These are phyloP conservation scores for Aspergillus brunneoviolaceus DNA, from an alignment of 2,329 filamentous ascomycete species.

Conservation along the genomic window DNA sequence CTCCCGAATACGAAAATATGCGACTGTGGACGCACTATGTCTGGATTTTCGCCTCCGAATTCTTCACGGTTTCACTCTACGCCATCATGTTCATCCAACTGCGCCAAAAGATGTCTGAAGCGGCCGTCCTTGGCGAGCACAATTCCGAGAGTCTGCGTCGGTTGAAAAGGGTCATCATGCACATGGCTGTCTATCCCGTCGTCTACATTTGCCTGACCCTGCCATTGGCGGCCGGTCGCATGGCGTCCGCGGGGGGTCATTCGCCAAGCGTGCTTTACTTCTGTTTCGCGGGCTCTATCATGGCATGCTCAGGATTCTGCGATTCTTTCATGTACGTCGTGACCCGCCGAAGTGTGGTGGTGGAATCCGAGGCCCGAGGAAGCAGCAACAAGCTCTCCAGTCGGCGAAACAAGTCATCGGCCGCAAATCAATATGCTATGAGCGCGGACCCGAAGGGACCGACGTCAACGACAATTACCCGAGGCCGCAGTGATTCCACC, in stretches of 20 bases:
- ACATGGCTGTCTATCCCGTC: slow-evolving; percentile 3
- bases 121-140: slow-evolving; percentile 5
- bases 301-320: slow-evolving; percentile 2
- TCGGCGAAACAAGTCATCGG: slow-evolving; percentile 2
- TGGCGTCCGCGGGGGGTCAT: slow-evolving; percentile 1
- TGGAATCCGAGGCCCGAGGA: slow-evolving; percentile 3
- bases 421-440: background rate
- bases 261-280: slow-evolving; percentile 3
- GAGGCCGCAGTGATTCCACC: slow-evolving; percentile 3
- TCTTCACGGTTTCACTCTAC: slow-evolving; percentile 4
- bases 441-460: slow-evolving; percentile 1
- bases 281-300: background rate
- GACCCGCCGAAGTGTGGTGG: slow-evolving; percentile 2
- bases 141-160: slow-evolving; percentile 7
- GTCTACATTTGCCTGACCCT: slow-evolving; percentile 2
- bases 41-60: slow-evolving; percentile 7
- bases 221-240: slow-evolving; percentile 4
- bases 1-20: slow-evolving; percentile 6
- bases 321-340: slow-evolving; percentile 5
- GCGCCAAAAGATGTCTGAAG: slow-evolving; percentile 3
- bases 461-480: slow-evolving; percentile 2
- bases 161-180: slow-evolving; percentile 2
- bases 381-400: slow-evolving; percentile 7
- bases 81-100: slow-evolving; percentile 3
- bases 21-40: slow-evolving; percentile 7